phyloP scores from a whole-genome alignment of 2,329 filamentous ascomycete species.

The Sporothrix globosa region DNA sequence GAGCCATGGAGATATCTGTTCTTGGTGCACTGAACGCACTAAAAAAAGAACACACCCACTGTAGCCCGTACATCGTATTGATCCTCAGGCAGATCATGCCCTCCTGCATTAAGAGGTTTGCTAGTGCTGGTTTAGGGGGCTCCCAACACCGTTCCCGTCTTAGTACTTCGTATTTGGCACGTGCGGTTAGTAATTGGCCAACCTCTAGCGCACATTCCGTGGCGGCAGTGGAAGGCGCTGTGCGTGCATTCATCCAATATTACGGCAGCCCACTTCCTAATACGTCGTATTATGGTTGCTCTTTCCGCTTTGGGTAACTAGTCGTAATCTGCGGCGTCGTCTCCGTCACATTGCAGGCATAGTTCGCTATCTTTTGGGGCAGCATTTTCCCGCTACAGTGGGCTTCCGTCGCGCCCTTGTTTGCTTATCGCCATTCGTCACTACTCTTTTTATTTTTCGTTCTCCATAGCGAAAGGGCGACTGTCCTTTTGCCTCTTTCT shows the following conservation, averaged over 20 bases:
- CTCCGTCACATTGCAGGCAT: constrained; percentile 11
- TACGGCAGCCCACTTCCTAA: neutral
- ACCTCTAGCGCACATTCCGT: neutral
- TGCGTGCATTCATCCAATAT: neutral
- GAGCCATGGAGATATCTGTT: neutral
- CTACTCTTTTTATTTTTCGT: neutral
- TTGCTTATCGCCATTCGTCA: constrained; percentile 27
- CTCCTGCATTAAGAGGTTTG: constrained; percentile 21
- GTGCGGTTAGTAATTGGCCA: constrained; percentile 17
- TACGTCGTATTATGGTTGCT: neutral
- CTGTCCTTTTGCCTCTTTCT: constrained; percentile 17
- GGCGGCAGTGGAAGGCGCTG: neutral
- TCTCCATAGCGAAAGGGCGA: neutral
- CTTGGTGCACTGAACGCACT: constrained; percentile 3
- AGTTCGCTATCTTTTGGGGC: neutral
- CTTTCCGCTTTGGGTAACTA: constrained; percentile 9
- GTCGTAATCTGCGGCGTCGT: constrained; percentile 6
- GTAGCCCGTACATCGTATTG: neutral
- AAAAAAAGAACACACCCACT: constrained; percentile 20
- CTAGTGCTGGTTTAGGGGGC: neutral
- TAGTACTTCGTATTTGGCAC: neutral
- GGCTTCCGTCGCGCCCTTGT: neutral
- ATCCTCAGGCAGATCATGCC: constrained; percentile 1
- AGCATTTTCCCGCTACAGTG: constrained; percentile 4
- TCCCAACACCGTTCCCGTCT: neutral